Base-by-base conservation (phyloP, 192 early-diverging fungal genomes). In the Dissophora globulifera region DNA sequence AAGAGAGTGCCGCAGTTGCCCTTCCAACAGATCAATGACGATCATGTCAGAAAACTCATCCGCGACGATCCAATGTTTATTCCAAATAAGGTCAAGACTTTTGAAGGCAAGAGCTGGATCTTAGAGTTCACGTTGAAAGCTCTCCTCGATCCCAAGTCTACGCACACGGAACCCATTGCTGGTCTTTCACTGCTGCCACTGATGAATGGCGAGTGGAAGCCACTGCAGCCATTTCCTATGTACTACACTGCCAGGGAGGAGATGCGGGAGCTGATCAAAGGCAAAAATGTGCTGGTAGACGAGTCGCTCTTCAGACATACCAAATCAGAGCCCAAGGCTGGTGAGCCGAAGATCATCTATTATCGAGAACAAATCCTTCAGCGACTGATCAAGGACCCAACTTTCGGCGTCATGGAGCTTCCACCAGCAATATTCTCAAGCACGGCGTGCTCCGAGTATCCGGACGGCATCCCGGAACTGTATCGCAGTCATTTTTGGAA, bases 151-250 rank as follows among this genome's bases (percentile, higher is more conserved):
- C 43, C 62, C 3, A 38, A 26, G 25, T 7, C 1, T 11, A 2
- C 11, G 3, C 2, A 31, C n/a, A 13, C 20, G 29, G 57, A 58
- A 8, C 27, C 35, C 11, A 13, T 69, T 5, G 15, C n/a, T 33
- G 50, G 33, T 4, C 45, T 60, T 3, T 10, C 41, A 10, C 42
- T 70, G 6, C 2, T 70, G 15, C 67, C 67, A 0, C 27, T 70
- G 43, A 27, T 38, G 15, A 49, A 70, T 41, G 49, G 49, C 5
- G 26, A 43, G 4, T 70, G 67, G 67, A 55, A 23, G 25, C 30
- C 13, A 0, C 50, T 70, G 1, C 0, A 2, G 5, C 40, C 41
- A 10, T 15, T 29, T 1, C 16, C 54, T 2, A 17, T 4, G 0
- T 46, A 50, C 30, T 46, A 53, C 32, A 27, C 41, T 17, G 50